Conservation (phyloP, 176 grass and related monocot species). For the Canna indica region DNA sequence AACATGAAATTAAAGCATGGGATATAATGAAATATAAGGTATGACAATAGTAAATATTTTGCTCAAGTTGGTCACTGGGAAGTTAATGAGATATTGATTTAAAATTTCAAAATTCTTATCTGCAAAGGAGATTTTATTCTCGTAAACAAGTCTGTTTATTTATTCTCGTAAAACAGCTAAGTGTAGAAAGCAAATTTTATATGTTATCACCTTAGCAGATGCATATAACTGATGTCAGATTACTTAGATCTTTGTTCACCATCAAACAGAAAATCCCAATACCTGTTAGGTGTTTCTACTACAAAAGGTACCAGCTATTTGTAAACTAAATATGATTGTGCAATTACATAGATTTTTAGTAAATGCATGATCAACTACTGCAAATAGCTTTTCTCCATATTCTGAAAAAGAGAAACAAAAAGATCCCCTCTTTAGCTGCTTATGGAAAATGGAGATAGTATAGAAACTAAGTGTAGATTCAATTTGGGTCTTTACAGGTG, state of each 20-base stretch:
- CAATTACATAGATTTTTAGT: neutral
- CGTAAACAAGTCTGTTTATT: neutral
- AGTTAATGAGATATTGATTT: neutral
- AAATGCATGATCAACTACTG: too few species aligned
- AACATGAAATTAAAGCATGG: neutral
- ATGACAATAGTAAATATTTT: neutral
- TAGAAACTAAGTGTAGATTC: too few species aligned
- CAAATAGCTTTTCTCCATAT: too few species aligned
- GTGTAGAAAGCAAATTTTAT: neutral
- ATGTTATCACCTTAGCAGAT: neutral
- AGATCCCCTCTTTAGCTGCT: too few species aligned
- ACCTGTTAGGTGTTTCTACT: neutral
- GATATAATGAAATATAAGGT: too few species aligned
- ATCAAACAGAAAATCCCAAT: too few species aligned
- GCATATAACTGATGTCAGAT: neutral
- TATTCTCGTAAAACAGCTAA: neutral
- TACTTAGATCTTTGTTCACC: too few species aligned
- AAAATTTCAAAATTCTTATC: neutral
- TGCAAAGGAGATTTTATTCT: neutral
- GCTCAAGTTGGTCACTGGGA: neutral
- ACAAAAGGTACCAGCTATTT: constrained; percentile 1
- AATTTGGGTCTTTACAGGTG: too few species aligned
- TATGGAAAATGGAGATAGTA: too few species aligned
- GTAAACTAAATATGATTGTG: neutral
- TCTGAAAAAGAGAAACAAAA: too few species aligned